Conservation (phyloP, 805 yeast genomes). For the Yamadazyma paraphyllophila region DNA sequence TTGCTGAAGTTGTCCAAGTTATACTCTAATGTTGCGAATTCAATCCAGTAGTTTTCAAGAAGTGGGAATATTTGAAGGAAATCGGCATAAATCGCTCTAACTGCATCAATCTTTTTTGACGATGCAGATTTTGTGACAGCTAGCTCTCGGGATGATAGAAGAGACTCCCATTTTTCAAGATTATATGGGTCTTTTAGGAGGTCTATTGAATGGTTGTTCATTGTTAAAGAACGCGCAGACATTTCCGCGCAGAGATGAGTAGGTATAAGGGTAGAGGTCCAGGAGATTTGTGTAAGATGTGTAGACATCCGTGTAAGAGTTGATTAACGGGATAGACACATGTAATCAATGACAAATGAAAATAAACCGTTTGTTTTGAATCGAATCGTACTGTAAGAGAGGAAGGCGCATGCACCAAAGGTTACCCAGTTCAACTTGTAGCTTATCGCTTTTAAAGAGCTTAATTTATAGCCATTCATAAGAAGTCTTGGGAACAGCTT, state of each 20-base stretch:
- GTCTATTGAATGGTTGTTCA: constrained; percentile 8
- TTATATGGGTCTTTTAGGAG: constrained; percentile 15
- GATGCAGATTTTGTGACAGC: constrained; percentile 1
- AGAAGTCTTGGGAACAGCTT: too few species aligned
- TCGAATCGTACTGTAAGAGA: too few species aligned
- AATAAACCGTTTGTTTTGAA: too few species aligned
- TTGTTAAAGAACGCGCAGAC: background rate
- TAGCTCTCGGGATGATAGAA: background rate
- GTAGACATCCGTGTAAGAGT: too few species aligned
- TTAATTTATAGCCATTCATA: too few species aligned
- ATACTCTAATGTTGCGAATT: constrained; percentile 49
- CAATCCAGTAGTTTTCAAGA: constrained; percentile 57
- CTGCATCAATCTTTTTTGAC: constrained; percentile 1
- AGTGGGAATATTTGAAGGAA: constrained; percentile 41
- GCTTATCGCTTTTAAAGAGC: too few species aligned
- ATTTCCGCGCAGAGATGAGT: background rate
- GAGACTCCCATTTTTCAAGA: constrained; percentile 13
- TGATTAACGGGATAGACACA: too few species aligned
- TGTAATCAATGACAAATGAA: too few species aligned
- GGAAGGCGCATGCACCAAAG: too few species aligned
- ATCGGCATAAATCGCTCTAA: constrained; percentile 10
- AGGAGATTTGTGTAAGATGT: too few species aligned
- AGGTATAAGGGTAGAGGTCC: background rate
- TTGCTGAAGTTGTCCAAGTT: constrained; percentile 39
- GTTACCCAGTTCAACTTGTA: too few species aligned